These are phyloP conservation scores for Diaporthe sp. DNA, from an alignment of 2,329 filamentous ascomycete genomes.

Conservation along the genomic window DNA sequence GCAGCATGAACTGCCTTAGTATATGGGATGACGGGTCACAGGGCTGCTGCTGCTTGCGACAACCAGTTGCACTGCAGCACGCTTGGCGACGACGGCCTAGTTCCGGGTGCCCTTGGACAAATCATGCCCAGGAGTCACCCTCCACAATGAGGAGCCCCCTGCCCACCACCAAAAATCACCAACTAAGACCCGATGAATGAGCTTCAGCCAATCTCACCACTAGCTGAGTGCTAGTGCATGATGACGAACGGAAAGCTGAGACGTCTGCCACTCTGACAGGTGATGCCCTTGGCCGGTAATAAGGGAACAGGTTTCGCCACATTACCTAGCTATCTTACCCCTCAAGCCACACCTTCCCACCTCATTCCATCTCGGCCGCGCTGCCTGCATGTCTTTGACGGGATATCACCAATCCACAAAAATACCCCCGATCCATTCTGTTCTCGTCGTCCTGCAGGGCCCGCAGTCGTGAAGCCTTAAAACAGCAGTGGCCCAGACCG, in stretches of 20 bases:
- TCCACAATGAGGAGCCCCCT: constrained; percentile 17
- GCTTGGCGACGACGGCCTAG: constrained; percentile 13
- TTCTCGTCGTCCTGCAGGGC: constrained; percentile 15
- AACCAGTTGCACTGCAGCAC: constrained; percentile 5
- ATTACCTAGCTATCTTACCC: constrained; percentile 16
- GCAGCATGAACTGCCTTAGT: neutral
- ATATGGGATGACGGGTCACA: constrained; percentile 4
- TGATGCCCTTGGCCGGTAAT: neutral
- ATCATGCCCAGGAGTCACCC: constrained; percentile 34
- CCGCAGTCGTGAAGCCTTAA: neutral
- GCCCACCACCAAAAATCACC: neutral
- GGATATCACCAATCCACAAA: constrained; percentile 6
- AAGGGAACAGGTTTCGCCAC: constrained; percentile 36
- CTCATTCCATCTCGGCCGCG: constrained; percentile 7
- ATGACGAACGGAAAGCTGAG: constrained; percentile 36
- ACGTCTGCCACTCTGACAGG: constrained; percentile 24
- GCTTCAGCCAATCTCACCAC: constrained; percentile 29
- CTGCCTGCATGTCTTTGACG: constrained; percentile 3
- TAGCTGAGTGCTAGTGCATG: constrained; percentile 34
- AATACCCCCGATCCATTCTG: neutral
- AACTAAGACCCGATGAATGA: constrained; percentile 18
- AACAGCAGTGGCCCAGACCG: neutral
- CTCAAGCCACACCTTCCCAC: constrained; percentile 38
- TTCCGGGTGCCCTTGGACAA: constrained; percentile 1
- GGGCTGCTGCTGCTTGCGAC: constrained; percentile 13